A percentile compares a stretch with the other conserved stretches of the same genome.
Conservation (phyloP, 805 yeast species). For the Kodamaea leandrae region DNA sequence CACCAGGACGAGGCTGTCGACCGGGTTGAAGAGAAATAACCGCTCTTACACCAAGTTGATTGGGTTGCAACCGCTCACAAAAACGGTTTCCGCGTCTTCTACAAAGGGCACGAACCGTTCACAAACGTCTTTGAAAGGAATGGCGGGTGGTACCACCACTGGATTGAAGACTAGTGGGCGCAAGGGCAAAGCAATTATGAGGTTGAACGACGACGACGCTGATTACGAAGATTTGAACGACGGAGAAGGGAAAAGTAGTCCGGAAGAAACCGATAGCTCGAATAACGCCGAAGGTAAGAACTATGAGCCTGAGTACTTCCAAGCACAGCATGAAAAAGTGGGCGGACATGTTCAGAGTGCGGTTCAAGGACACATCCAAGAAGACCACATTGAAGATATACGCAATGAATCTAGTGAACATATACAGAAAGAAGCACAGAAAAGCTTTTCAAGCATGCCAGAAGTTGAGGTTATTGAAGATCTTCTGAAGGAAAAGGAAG, state of each 20-base stretch:
- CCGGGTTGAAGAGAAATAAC: conserved; percentile 30
- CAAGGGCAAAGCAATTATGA: conserved; percentile 39
- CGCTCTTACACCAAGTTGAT: conserved; percentile 37
- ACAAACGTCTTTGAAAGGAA: conserved; percentile 32
- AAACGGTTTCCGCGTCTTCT: conserved; percentile 30
- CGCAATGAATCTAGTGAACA: neutral
- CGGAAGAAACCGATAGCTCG: too few relatives aligned
- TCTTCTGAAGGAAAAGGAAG: neutral
- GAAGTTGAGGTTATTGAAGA: conserved; percentile 4
- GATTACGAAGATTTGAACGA: conserved; percentile 35
- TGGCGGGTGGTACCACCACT: conserved; percentile 13
- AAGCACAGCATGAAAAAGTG: neutral
- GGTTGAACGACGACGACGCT: conserved; percentile 38
- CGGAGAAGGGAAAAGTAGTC: conserved; percentile 16
- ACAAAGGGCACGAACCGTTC: conserved; percentile 30
- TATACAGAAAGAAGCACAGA: conserved; percentile 1
- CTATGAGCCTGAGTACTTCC: conserved; percentile 2
- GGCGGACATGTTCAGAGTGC: too few relatives aligned
- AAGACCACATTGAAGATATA: too few relatives aligned
- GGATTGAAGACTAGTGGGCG: conserved; percentile 38
- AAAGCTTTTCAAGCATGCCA: conserved; percentile 4
- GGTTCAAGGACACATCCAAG: too few relatives aligned
- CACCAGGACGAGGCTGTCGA: conserved; percentile 20
- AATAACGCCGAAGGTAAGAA: neutral
- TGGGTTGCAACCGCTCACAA: conserved; percentile 37